Percentiles rank a stretch among this genome's conserved stretches.
phyloP scores from a whole-genome alignment of 768 basidiomycete species.

The Sporobolomyces phaffii region DNA sequence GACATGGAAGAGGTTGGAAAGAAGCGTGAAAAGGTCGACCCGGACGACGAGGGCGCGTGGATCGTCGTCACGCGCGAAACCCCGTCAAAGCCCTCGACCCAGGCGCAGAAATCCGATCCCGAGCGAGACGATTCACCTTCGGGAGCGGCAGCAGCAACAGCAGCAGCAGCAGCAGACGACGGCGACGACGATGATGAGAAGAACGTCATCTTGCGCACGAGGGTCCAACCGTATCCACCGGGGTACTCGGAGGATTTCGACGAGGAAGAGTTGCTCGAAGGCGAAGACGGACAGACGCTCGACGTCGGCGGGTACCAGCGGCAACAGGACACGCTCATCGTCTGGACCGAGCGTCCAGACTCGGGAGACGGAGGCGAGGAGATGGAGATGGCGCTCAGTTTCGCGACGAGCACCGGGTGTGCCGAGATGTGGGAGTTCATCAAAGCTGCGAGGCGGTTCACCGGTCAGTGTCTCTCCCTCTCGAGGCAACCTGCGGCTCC shows the following conservation, averaged over 20 bases:
- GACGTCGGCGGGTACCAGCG: constrained; percentile 36
- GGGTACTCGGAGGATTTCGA: constrained; percentile 22
- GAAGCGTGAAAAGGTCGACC: constrained; percentile 55
- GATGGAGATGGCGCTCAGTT: constrained; percentile 90
- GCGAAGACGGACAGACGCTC: constrained; percentile 23
- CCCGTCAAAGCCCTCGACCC: too few relatives aligned
- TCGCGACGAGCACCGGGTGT: constrained; percentile 92
- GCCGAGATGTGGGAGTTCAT: constrained; percentile 98
- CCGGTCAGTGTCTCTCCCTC: constrained; percentile 9
- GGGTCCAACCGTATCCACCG: constrained; percentile 43
- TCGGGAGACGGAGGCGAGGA: constrained; percentile 53
- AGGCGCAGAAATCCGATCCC: too few relatives aligned
- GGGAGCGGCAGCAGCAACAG: too few relatives aligned
- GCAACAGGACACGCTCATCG: constrained; percentile 81
- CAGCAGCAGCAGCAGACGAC: neutral
- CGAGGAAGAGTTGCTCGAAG: constrained; percentile 19
- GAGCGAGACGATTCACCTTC: too few relatives aligned
- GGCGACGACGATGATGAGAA: constrained; percentile 26
- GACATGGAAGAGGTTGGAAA: constrained; percentile 67
- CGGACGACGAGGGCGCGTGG: constrained; percentile 35
- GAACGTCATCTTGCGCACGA: constrained; percentile 48
- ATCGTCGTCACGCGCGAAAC: constrained; percentile 74
- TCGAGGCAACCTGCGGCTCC: too few relatives aligned
- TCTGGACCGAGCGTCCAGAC: constrained; percentile 74
- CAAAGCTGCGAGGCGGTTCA: constrained; percentile 28